A percentile compares a stretch with the other conserved stretches of the same genome.
These are phyloP conservation scores for Bjerkandera adusta DNA, from an alignment of 1,284 basidiomycete genomes.

Conservation along the genomic window DNA sequence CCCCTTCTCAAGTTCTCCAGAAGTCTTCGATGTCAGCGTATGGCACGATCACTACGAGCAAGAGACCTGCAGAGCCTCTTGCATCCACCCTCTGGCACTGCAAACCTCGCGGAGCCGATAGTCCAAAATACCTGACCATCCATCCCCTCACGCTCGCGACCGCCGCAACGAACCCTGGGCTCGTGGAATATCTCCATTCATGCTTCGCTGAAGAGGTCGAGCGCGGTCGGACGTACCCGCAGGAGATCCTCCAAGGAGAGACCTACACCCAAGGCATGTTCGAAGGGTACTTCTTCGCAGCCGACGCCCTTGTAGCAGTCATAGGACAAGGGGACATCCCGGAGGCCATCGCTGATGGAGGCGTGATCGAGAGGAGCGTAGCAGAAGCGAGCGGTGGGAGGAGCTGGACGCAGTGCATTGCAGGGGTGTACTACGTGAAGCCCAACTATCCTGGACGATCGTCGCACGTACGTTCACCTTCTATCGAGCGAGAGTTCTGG, in stretches of 20 bases:
- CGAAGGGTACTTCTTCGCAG: constrained; percentile 72
- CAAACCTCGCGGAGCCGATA: constrained; percentile 2
- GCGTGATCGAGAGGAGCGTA: constrained; percentile 35
- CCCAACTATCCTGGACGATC: constrained; percentile 93
- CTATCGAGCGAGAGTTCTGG: too few species aligned
- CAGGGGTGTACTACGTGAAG: constrained; percentile 88
- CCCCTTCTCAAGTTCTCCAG: too few species aligned
- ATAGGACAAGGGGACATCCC: constrained; percentile 29
- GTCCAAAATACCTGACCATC: constrained; percentile 38
- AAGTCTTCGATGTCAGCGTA: constrained; percentile 16
- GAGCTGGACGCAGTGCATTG: constrained; percentile 67
- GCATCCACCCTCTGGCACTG: constrained; percentile 12
- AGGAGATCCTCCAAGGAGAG: constrained; percentile 48
- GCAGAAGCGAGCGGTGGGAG: constrained; percentile 46
- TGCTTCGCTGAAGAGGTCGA: constrained; percentile 76
- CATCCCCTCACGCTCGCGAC: constrained; percentile 62
- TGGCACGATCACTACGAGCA: constrained; percentile 3
- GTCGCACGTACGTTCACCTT: constrained; percentile 69
- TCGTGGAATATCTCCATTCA: constrained; percentile 60
- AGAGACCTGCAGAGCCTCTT: constrained; percentile 1
- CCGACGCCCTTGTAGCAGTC: constrained; percentile 75
- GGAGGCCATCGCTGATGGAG: constrained; percentile 25
- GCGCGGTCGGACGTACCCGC: constrained; percentile 81
- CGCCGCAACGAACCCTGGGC: constrained; percentile 41
- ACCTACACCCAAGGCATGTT: constrained; percentile 56